Base-by-base conservation (phyloP, 73 alveolate species). In the Breviolum minutum region DNA sequence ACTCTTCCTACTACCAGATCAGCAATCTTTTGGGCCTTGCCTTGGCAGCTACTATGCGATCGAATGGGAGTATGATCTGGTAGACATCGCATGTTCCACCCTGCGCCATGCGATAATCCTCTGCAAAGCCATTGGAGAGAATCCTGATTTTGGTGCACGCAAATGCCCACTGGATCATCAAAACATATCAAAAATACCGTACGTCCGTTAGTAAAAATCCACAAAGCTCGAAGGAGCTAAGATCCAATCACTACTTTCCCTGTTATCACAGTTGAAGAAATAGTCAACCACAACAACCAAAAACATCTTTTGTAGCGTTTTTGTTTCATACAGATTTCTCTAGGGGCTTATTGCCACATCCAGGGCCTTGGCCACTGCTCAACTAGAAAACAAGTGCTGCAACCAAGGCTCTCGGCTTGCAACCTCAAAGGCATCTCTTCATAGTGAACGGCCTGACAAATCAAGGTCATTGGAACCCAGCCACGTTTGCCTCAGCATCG, bases 41-140 rank as follows among this genome's bases (percentile, higher is more conserved):
- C 62, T 62, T 54, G 92, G 71, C 76, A 22, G 71, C 92, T 20
- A 61, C 71, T 8, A 26, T 7, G 60, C 92, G 54, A 6, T 48
- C 3, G 54, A 13, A 61, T 5, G 24, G 22, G 62, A 83, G 61
- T 22, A 4, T 60, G 61, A 88, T 54, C 84, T 63, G 40, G 84
- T 64, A 68, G 71, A 88, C 95, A 19, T 88, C 84, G 61, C 68
- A 88, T 29, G 95, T 64, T 22, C 95, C 95, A 7, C 95, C 95
- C 86, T 11, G 68, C 60, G 95, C 84, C 84, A 88, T 68, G 9
- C 70, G 95, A 24, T 19, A 13, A 26, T 12, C 80, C 11, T 54
- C 60, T 8, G 88, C 88, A 54, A 88, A 88, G 40, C 95, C 95
- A 11, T 30, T 9, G 70, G 95, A 88, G 19, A 70, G 12, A 40